Evolutionary conservation across 2,329 filamentous ascomycete species (phyloP), one percentile per base, ranked within the genome.

Genomic region (Xylariaceae sp.): DNA sequence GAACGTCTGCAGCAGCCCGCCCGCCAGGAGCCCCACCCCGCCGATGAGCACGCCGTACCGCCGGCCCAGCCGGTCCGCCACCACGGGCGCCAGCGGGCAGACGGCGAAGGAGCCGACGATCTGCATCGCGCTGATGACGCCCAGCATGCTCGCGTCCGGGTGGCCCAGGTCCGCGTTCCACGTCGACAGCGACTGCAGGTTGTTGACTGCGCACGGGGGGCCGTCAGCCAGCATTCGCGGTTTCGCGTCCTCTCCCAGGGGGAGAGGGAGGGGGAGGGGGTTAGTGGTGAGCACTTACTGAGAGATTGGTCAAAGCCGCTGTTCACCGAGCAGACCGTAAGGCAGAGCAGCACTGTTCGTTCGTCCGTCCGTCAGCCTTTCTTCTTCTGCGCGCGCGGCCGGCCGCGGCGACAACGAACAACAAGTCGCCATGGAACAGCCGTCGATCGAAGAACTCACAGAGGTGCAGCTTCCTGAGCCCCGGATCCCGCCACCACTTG

Each of bases 81-180:
- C 36, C 18, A 50, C 53, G 3, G 59, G 56, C 3, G 61, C 56
- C 8, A 63, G 44, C 11, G 57, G 53, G 1, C 62, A 37, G 0
- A 52, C 52, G 8, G 63, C 43, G 7, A 67, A 52, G 24, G 60
- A 60, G 21, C 64, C 64, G 11, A 58, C 50, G 1, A 56, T 55
- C 22, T 63, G 56, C 4, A 58, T 49, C 5, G 60, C 54, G 23
- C 57, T 60, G 28, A 65, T 52, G 5, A 58, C 45, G 19, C 61
- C 62, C 1, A 64, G 52, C 12, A 54, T 44, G n/a, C 55, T 50
- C 3, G 56, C 59, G 11, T 42, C 26, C 2, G 61, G 62, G 23
- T 60, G 45, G 17, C 51, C 50, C 32, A 68, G 65, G 36, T 64
- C 65, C 2, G 41, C 35, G 33, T 58, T 54, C 64, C 65, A 68